A percentile compares a stretch with the other conserved stretches of the same genome.
Conservation (phyloP, 805 yeast genomes). For the Hermanozyma aechmeae region DNA sequence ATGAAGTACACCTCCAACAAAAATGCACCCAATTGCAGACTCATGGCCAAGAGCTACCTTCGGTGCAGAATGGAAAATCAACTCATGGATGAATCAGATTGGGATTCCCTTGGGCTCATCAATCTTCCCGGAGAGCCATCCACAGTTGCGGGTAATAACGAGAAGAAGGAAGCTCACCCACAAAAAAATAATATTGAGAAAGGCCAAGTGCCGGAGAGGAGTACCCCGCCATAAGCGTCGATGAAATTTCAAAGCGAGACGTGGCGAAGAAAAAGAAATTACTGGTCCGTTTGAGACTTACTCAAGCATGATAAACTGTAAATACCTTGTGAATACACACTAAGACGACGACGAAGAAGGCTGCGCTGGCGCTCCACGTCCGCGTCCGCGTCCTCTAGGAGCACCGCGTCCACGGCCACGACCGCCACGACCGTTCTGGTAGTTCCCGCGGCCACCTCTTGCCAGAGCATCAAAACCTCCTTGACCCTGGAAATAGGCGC, state of each 20-base stretch:
- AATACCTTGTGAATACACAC: background rate
- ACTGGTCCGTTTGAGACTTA: too few species aligned
- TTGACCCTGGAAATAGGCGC: constrained; percentile 1
- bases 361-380: background rate
- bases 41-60: constrained; percentile 72
- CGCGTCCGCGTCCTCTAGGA: background rate
- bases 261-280: too few species aligned
- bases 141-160: too few species aligned
- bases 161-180: too few species aligned
- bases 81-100: constrained; percentile 31
- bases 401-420: constrained; percentile 7
- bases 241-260: too few species aligned
- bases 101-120: constrained; percentile 35
- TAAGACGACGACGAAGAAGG: background rate
- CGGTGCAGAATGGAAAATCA: constrained; percentile 81
- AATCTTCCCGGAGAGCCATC: constrained; percentile 28
- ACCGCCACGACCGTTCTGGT: constrained; percentile 2
- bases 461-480: constrained; percentile 1
- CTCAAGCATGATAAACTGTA: background rate
- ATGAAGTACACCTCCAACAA: constrained; percentile 67
- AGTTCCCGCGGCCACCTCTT: background rate
- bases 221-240: too few species aligned
- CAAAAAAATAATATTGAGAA: too few species aligned
- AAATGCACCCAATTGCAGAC: constrained; percentile 86
- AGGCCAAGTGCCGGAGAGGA: too few species aligned